These are phyloP conservation scores for sunflower (Helianthus annuus) DNA, from an alignment of 129 eudicot species.

Conservation along the genomic window DNA sequence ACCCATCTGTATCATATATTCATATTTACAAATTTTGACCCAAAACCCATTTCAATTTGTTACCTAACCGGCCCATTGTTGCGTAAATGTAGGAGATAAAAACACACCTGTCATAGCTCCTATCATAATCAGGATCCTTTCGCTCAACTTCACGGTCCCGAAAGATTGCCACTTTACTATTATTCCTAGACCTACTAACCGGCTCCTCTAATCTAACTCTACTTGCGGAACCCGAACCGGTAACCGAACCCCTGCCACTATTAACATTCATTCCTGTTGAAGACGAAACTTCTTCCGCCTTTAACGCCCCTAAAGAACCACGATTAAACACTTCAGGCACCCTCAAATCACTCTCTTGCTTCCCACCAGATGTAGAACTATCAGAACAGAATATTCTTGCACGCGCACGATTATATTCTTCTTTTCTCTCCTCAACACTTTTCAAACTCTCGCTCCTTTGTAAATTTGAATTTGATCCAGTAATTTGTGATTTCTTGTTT, in stretches of 20 bases:
- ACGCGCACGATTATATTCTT: conserved; percentile 94
- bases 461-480: conserved; percentile 43
- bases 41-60: neutral
- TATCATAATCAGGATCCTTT: conserved; percentile 86
- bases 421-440: conserved; percentile 97
- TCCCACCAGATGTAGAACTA: conserved; percentile 47
- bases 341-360: conserved; percentile 56
- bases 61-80: neutral
- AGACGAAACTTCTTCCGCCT: conserved; percentile 48
- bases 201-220: conserved; percentile 71
- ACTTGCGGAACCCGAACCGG: conserved; percentile 57
- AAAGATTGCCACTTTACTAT: conserved; percentile 75
- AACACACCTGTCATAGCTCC: conserved; percentile 77
- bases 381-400: conserved; percentile 81
- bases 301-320: conserved; percentile 44
- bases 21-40: neutral
- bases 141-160: conserved; percentile 88
- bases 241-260: conserved; percentile 44
- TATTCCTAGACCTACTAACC: conserved; percentile 55
- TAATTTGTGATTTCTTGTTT: conserved; percentile 49
- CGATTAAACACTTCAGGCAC: conserved; percentile 51
- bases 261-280: conserved; percentile 48
- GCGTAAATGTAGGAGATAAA: neutral
- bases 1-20: neutral
- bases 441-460: conserved; percentile 58